A percentile compares a stretch with the other conserved stretches of the same genome.
Conservation (phyloP, 257 asterid genomes). For the Jacaranda mimosifolia region DNA sequence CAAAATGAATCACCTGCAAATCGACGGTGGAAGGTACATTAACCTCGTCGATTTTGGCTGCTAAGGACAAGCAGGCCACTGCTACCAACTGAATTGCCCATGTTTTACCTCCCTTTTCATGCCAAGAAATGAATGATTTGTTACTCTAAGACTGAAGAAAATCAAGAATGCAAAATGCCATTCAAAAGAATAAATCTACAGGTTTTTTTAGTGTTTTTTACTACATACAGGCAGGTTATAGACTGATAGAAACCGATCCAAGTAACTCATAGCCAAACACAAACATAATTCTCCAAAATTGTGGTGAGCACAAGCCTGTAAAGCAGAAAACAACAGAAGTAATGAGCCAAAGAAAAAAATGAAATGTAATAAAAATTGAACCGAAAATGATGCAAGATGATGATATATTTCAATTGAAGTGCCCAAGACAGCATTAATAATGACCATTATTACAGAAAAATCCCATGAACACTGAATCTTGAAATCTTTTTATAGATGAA, state of each 20-base stretch:
- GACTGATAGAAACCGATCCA: slow-evolving; percentile 57
- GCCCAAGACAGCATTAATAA: slow-evolving; percentile 36
- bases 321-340: slow-evolving; percentile 11
- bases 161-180: slow-evolving; percentile 26
- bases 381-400: background rate
- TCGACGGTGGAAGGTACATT: slow-evolving; percentile 56
- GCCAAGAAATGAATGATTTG: slow-evolving; percentile 21
- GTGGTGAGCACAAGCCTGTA: slow-evolving; percentile 58
- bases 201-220: background rate
- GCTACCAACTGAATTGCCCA: slow-evolving; percentile 74
- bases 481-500: slow-evolving; percentile 15
- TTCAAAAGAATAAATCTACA: slow-evolving; percentile 20
- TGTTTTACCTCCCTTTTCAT: slow-evolving; percentile 51
- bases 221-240: slow-evolving; percentile 53
- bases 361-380: background rate
- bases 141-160: slow-evolving; percentile 6
- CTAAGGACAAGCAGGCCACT: slow-evolving; percentile 76
- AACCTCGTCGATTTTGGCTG: slow-evolving; percentile 78
- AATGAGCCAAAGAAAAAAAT: background rate
- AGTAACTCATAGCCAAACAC: slow-evolving; percentile 55
- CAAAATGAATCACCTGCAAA: slow-evolving; percentile 64
- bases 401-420: slow-evolving; percentile 27
- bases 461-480: slow-evolving; percentile 24
- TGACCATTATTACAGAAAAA: slow-evolving; percentile 40
- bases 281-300: slow-evolving; percentile 53